Conservation (phyloP, 805 yeast genomes). For the Saturnispora sanitii region DNA sequence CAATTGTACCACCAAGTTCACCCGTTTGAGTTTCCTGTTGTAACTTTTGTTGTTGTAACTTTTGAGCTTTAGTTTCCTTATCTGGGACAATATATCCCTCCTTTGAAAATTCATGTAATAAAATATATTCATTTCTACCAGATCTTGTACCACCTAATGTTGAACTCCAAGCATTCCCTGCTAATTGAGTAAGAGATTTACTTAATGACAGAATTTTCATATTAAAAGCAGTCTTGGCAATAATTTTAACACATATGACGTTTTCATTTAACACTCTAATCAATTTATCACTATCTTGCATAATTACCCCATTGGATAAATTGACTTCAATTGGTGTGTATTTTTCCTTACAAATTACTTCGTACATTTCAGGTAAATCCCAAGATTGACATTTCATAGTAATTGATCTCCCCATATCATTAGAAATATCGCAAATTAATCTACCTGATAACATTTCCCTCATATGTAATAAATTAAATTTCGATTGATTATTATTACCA, state of each 20-base stretch:
- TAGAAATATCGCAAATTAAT: constrained; percentile 82
- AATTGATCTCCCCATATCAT: constrained; percentile 89
- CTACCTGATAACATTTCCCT: constrained; percentile 77
- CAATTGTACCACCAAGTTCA: constrained; percentile 21
- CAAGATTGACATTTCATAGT: constrained; percentile 89
- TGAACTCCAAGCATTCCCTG: constrained; percentile 96
- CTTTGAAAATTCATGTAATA: constrained; percentile 81
- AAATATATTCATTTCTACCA: constrained; percentile 87
- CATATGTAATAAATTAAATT: constrained; percentile 39
- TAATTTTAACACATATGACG: constrained; percentile 51
- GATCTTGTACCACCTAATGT: constrained; percentile 93
- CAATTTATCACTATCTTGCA: constrained; percentile 57
- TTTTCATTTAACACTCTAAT: constrained; percentile 65
- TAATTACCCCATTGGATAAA: constrained; percentile 53
- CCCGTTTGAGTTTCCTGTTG: constrained; percentile 6
- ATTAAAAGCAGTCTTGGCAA: constrained; percentile 71
- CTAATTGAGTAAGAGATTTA: constrained; percentile 81
- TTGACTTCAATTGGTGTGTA: constrained; percentile 62
- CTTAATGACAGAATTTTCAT: constrained; percentile 83
- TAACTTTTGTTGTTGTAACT: constrained; percentile 15
- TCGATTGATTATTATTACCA: constrained; percentile 39
- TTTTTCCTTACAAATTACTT: constrained; percentile 59
- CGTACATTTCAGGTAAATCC: constrained; percentile 89
- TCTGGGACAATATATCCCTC: constrained; percentile 84
- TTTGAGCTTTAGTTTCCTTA: constrained; percentile 29